Conservation (phyloP, 345 rosid genomes). For the Citrus mangshanensis region DNA sequence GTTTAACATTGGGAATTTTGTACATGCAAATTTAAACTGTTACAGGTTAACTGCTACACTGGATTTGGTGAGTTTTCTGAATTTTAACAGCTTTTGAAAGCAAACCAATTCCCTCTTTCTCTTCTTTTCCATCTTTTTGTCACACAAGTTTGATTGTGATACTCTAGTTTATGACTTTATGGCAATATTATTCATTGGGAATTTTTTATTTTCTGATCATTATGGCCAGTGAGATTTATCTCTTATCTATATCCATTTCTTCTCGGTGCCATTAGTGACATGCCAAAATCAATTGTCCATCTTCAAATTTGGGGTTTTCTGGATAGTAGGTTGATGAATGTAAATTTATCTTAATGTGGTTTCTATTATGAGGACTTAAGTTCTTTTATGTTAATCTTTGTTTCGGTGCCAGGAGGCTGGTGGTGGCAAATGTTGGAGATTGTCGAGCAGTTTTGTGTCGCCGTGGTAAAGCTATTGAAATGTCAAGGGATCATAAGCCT, state of each 20-base stretch:
- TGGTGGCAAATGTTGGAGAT: conserved; percentile 94
- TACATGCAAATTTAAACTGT: background rate
- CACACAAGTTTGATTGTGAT: background rate
- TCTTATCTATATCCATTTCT: background rate
- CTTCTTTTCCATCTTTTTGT: background rate
- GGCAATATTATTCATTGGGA: background rate
- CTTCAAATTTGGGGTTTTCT: background rate
- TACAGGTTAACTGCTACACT: background rate
- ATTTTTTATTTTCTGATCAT: background rate
- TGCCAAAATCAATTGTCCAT: background rate
- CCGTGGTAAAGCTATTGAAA: conserved; percentile 73
- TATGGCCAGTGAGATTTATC: background rate
- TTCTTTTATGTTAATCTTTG: conserved; percentile 5
- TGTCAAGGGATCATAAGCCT: conserved; percentile 95
- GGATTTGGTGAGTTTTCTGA: background rate
- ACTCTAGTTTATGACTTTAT: background rate
- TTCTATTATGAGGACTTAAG: background rate
- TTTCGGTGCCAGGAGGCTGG: conserved; percentile 47
- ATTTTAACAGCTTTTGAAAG: background rate
- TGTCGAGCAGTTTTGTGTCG: conserved; percentile 83
- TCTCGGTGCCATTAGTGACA: background rate
- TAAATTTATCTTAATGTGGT: background rate
- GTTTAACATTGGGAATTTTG: background rate
- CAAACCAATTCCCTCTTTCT: background rate
- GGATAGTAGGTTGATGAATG: background rate